Base-by-base conservation (phyloP, 1,139 yeast species). In the Hansenula lynferdii region DNA sequence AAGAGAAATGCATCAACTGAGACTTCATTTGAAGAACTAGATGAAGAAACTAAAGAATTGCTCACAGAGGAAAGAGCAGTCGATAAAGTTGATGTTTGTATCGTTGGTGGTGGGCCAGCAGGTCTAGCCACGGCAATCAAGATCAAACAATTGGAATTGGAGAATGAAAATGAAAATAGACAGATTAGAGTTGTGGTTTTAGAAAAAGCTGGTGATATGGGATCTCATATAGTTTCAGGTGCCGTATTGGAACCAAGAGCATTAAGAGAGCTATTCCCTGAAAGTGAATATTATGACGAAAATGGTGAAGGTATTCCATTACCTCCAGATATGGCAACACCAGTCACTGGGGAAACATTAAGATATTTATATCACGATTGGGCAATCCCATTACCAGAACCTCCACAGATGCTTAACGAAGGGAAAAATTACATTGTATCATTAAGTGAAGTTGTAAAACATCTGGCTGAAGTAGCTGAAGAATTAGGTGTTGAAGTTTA, bases 91-190 rank as follows among this genome's bases (percentile, higher is more conserved):
- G 98, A 92, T 59, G 95, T 92, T 16, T 85, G 95, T 54, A 87
- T 92, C 35, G 96, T 92, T 2, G 98, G 98, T 28, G 98, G 95
- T 31, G 98, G 98, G 0, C 97, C 97, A 5, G 95, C 97, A 1
- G 98, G 98, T 10, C 69, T 92, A 40, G 92, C 96, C 1, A 83
- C 98, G 1, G 98, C 97, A 12, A 92, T 92, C 47, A 75, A 76
- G 48, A 67, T 89, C 50, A 92, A 92, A 58, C 96, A 87, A 56
- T 65, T 90, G 34, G 97, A 92, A 55, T 66, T 70, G n/a, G n/a
- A n/a, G n/a, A n/a, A n/a, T 36, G 84, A 80, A 49, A 61, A 72
- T 14, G 92, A 85, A 3, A 58, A 64, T 15, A 56, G 62, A 38
- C 84, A 83, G 35, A 62, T 85, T 38, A 69, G 98, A 42, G 95